These are phyloP conservation scores for Pneumocystis canis DNA, from an alignment of 1,139 yeast genomes.

Conservation along the genomic window DNA sequence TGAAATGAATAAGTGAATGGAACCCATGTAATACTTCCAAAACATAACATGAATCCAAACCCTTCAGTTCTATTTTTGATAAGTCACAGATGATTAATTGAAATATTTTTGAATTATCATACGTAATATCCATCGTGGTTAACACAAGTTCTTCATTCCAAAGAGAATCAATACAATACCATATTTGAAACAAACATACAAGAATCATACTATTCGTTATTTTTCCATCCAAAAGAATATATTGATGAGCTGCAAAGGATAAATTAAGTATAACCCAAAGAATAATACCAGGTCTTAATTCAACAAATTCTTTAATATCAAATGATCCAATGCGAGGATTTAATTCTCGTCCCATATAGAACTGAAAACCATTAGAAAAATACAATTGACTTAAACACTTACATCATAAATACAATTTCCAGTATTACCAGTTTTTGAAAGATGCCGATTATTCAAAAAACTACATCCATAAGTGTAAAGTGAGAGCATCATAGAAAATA, in stretches of 20 bases:
- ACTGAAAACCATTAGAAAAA: constrained; percentile 20
- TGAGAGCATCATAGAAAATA: constrained; percentile 52
- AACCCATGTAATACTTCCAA: constrained; percentile 88
- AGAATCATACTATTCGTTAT: constrained; percentile 60
- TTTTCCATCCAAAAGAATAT: constrained; percentile 37
- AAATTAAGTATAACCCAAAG: constrained; percentile 71
- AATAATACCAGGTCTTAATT: constrained; percentile 85
- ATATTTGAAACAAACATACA: constrained; percentile 55
- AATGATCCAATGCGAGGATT: constrained; percentile 64
- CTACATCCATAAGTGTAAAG: constrained; percentile 52
- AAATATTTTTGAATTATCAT: background rate
- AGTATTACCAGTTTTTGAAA: constrained; percentile 79
- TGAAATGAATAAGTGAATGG: constrained; percentile 87
- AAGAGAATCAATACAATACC: constrained; percentile 83
- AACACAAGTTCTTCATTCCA: constrained; percentile 77
- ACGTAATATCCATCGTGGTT: constrained; percentile 84
- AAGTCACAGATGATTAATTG: background rate
- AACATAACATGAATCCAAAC: constrained; percentile 86
- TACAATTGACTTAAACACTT: background rate
- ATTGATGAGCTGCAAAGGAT: constrained; percentile 72
- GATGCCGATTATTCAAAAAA: constrained; percentile 42
- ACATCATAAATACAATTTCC: constrained; percentile 55
- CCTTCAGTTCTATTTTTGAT: constrained; percentile 50
- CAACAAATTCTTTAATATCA: constrained; percentile 85
- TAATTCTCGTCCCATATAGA: constrained; percentile 94